Base-by-base conservation (phyloP, 768 basidiomycete species). In the Lactarius sp. region DNA sequence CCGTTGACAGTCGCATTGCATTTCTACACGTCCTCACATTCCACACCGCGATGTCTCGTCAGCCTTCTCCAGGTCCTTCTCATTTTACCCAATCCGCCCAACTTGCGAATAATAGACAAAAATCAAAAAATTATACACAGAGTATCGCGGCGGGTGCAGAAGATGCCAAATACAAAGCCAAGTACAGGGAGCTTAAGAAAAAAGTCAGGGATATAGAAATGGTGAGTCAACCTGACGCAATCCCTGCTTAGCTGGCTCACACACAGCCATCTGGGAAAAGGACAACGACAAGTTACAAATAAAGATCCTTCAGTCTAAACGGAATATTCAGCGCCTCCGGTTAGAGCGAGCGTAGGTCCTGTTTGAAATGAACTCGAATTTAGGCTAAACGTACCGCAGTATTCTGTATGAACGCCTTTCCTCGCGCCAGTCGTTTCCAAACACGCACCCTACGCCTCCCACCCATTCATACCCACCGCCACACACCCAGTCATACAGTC, bases 221-320 rank as follows among this genome's bases (percentile, higher is more conserved):
- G 37, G 92, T 91, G 64, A 69, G 87, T 83, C 69, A 9, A 49
- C 47, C 42, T 50, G 39, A 47, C 20, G 44, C 42, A 6, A 42
- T 60, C 20, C 49, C 56, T 18, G 47, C 39, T 18, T 57, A 59
- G 52, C 52, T 33, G 56, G 51, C 57, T 54, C n/a, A 41, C 41
- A 37, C 50, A 44, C 60, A 10, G 46, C 46, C 53, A 49, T 31
- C 37, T 54, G 34, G 20, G n/a, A 41, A 49, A 71, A 94, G 92
- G 90, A 93, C 75, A 94, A 94, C 75, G 92, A 93, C 79, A 91
- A 87, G 75, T 81, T 94, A 63, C 83, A 88, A 72, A 84, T 86
- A 79, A 90, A 91, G 73, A 84, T 92, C 42, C 77, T 90, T 34
- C 80, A 86, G 71, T 84, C 90, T 36, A 92, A 89, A 75, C 85